Percentiles rank a stretch among this genome's conserved stretches.
Conservation (phyloP, 345 rosid species). For the Mallotus nudiflorus region DNA sequence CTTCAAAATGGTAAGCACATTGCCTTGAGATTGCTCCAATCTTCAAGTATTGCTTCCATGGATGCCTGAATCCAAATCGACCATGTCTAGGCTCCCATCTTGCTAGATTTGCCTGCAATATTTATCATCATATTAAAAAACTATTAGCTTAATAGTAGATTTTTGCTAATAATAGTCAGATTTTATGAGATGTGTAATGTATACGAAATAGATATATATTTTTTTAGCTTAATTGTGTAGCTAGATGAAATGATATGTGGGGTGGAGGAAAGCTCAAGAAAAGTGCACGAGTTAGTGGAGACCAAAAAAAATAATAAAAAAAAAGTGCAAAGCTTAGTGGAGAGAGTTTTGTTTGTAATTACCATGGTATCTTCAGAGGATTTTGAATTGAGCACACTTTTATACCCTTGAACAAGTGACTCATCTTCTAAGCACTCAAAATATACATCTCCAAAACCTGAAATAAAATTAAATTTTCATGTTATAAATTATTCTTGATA, state of each 20-base stretch:
- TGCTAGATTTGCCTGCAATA: slow-evolving; percentile 33
- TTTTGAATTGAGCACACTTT: slow-evolving; percentile 29
- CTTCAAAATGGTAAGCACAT: slow-evolving; percentile 33
- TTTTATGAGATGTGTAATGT: too few relatives aligned
- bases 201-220: too few relatives aligned
- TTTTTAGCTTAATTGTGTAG: too few relatives aligned
- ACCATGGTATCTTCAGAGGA: slow-evolving; percentile 33
- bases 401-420: slow-evolving; percentile 22
- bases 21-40: slow-evolving; percentile 26
- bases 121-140: neutral
- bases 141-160: slow-evolving; percentile 2
- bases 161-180: neutral
- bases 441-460: slow-evolving; percentile 29
- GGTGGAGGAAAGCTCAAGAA: neutral
- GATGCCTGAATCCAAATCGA: slow-evolving; percentile 24
- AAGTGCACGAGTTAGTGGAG: slow-evolving; percentile 22
- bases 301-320: neutral
- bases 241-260: neutral
- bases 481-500: neutral
- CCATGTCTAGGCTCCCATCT: slow-evolving; percentile 37
- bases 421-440: slow-evolving; percentile 14
- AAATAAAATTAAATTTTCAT: neutral
- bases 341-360: slow-evolving; percentile 2
- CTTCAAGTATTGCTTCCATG: slow-evolving; percentile 37
- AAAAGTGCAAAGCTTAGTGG: slow-evolving; percentile 1